phyloP scores from a whole-genome alignment of 148 eudicot genomes.

The Chenopodium berlandieri region DNA sequence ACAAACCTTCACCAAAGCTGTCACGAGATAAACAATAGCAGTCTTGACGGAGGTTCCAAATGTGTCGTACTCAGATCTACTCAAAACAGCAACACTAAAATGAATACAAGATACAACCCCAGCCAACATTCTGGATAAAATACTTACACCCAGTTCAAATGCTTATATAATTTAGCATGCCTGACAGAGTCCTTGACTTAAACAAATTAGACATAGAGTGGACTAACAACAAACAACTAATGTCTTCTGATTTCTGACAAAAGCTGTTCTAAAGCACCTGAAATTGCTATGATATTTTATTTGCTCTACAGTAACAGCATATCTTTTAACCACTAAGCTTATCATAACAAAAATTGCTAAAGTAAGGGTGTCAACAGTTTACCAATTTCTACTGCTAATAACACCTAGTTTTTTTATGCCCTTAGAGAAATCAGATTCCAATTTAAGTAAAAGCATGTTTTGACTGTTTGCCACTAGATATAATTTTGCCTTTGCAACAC shows the following conservation, averaged over 20 bases:
- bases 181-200: background rate
- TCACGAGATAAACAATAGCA: slow-evolving; percentile 83
- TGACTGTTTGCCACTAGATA: too few relatives aligned
- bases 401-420: background rate
- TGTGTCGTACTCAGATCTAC: slow-evolving; percentile 97
- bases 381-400: background rate
- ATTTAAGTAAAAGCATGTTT: too few relatives aligned
- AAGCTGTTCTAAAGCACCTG: background rate
- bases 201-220: background rate
- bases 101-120: slow-evolving; percentile 5
- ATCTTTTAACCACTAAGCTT: background rate
- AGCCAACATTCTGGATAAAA: background rate
- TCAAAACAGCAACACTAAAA: slow-evolving; percentile 12
- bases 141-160: background rate
- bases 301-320: background rate
- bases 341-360: background rate
- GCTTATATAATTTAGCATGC: background rate
- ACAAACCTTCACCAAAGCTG: slow-evolving; percentile 88
- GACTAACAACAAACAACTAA: background rate
- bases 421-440: background rate
- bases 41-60: slow-evolving; percentile 84
- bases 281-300: background rate
- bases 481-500: too few relatives aligned
- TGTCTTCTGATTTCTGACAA: background rate
- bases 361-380: background rate